phyloP scores from a whole-genome alignment of 768 basidiomycete species.

The Plicaturopsis crispa region DNA sequence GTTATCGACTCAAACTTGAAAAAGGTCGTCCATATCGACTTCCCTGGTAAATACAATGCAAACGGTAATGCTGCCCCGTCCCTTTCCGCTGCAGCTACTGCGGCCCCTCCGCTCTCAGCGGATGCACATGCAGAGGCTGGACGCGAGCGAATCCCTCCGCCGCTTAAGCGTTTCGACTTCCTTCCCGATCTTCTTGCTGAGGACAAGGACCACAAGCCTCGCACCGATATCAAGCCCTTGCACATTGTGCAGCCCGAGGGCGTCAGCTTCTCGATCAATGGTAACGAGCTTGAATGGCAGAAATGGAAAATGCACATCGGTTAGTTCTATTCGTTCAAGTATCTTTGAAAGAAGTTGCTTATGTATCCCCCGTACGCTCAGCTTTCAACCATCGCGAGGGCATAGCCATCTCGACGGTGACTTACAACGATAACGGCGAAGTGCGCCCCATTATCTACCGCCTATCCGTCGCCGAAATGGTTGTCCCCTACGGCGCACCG shows the following conservation, averaged over 20 bases:
- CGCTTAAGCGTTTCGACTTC: conserved; percentile 62
- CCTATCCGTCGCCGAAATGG: conserved; percentile 83
- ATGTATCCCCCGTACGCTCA: conserved; percentile 15
- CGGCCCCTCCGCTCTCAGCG: conserved; percentile 33
- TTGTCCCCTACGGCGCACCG: conserved; percentile 82
- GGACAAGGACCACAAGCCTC: conserved; percentile 47
- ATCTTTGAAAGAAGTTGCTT: background rate
- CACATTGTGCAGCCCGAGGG: conserved; percentile 86
- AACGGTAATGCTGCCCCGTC: no score
- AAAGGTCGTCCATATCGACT: conserved; percentile 77
- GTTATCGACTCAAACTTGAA: conserved; percentile 64
- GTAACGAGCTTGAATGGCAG: conserved; percentile 82
- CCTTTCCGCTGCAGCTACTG: no score
- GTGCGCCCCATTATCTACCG: conserved; percentile 85
- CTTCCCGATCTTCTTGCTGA: conserved; percentile 72
- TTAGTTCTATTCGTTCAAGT: conserved; percentile 17
- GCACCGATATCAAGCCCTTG: conserved; percentile 72
- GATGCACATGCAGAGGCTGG: conserved; percentile 44
- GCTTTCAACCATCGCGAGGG: conserved; percentile 78
- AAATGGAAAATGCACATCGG: conserved; percentile 95
- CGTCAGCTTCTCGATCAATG: conserved; percentile 81
- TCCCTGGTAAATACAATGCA: no score
- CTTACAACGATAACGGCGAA: conserved; percentile 79
- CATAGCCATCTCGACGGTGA: conserved; percentile 75
- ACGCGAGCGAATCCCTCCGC: conserved; percentile 76